phyloP scores from a whole-genome alignment of 345 rosid species.

The Eucalyptus curtisii region DNA sequence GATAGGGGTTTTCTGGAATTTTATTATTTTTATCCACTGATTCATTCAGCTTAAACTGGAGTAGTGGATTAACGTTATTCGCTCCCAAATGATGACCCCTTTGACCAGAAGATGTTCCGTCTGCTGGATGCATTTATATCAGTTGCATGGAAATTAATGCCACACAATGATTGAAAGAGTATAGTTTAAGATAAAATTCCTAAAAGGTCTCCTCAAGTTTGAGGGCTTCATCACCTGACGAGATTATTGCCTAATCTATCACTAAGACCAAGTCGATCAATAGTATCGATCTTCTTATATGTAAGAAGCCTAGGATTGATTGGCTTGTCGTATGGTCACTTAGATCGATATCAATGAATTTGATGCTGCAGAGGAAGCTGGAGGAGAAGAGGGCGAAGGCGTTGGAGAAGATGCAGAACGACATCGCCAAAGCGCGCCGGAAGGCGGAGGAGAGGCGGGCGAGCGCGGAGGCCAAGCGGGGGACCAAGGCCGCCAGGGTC shows the following conservation, averaged over 20 bases:
- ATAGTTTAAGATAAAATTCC: not conserved
- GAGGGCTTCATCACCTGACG: not conserved
- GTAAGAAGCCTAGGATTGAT: not conserved
- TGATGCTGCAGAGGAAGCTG: conserved; percentile 54
- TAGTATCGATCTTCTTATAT: not conserved
- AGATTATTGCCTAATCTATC: not conserved
- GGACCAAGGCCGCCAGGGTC: conserved; percentile 64
- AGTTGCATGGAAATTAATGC: not conserved
- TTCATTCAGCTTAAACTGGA: not conserved
- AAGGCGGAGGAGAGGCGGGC: conserved; percentile 94
- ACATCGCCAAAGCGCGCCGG: conserved; percentile 71
- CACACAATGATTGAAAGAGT: not conserved
- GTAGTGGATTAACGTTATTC: not conserved
- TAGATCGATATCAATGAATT: not conserved
- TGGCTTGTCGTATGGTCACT: not conserved
- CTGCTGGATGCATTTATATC: not conserved
- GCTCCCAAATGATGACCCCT: not conserved
- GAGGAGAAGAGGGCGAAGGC: conserved; percentile 90
- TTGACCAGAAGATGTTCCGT: not conserved
- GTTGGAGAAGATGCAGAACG: conserved; percentile 81
- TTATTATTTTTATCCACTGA: not conserved
- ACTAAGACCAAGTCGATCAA: not conserved
- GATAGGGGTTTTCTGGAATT: not conserved
- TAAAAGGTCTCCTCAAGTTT: not conserved
- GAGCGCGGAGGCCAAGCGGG: conserved; percentile 72